Percentiles rank a stretch among this genome's conserved stretches.
Conservation (phyloP, 2,329 filamentous ascomycete genomes). For the Aspergillus sp. region DNA sequence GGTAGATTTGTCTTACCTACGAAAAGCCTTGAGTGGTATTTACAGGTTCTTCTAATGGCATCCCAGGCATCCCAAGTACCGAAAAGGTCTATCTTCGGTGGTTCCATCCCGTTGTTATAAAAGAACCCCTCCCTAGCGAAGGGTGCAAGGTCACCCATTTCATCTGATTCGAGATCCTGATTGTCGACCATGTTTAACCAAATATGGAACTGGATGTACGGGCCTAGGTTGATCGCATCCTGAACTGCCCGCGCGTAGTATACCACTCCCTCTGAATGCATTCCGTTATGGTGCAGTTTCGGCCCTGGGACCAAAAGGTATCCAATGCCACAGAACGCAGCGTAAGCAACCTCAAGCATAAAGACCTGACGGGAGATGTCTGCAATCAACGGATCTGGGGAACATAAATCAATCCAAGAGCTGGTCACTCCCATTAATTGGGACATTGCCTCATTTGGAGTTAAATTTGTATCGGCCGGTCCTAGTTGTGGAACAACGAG, state of each 20-base stretch:
- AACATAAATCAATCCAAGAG: slow-evolving; percentile 89
- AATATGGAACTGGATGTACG: slow-evolving; percentile 76
- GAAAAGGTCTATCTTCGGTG: slow-evolving; percentile 65
- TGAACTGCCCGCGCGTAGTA: slow-evolving; percentile 84
- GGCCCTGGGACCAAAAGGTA: slow-evolving; percentile 83
- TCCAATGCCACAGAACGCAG: slow-evolving; percentile 87
- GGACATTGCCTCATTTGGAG: slow-evolving; percentile 76
- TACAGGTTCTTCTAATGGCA: slow-evolving; percentile 77
- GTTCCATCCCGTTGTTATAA: slow-evolving; percentile 29
- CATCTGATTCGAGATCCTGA: slow-evolving; percentile 53
- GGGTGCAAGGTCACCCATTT: slow-evolving; percentile 45
- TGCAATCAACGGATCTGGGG: slow-evolving; percentile 76
- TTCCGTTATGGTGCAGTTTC: slow-evolving; percentile 58
- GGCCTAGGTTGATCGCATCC: slow-evolving; percentile 72
- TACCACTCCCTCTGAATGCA: slow-evolving; percentile 52
- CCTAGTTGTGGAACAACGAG: slow-evolving; percentile 43
- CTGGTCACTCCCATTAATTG: slow-evolving; percentile 79
- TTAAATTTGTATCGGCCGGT: slow-evolving; percentile 60
- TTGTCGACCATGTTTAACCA: slow-evolving; percentile 82
- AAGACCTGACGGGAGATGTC: slow-evolving; percentile 87
- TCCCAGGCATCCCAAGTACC: slow-evolving; percentile 95
- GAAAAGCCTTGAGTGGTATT: slow-evolving; percentile 76
- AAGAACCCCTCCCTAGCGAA: slow-evolving; percentile 45
- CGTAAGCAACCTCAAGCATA: slow-evolving; percentile 88
- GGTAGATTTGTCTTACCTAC: slow-evolving; percentile 65